Base-by-base conservation (phyloP, 352 stramenopile species). In the Blastocystis sp. region DNA sequence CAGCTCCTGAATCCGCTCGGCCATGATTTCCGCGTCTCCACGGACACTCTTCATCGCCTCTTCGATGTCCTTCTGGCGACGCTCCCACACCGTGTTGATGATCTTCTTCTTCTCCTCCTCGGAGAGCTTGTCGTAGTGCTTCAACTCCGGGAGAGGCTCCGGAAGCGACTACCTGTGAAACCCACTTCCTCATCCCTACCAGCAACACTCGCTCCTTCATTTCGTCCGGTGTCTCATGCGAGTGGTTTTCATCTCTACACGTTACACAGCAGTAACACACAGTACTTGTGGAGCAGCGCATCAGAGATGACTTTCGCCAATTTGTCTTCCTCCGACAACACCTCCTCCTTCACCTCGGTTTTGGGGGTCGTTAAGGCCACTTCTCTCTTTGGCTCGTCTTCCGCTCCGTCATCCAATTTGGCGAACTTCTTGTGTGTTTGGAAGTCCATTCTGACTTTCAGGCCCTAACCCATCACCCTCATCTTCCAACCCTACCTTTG, bases 381-480 rank as follows among this genome's bases (percentile, higher is more conserved):
- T 2, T 43, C 69, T 14, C 21, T 62, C 19, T 79, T 79, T 62
- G 69, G 19, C 11, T 40, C 43, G 28, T 62, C 48, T 5, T 79
- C 45, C 2, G 62, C 45, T 64, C 69, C 69, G 14, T 79, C 69
- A 62, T 79, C 69, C 23, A 79, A 43, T 34, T 79, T 79, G 2
- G 69, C 69, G 56, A 62, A 79, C 41, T 61, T 60, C n/a, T 79
- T 79, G 69, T 79, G 69, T 5, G 69, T 79, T 21, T 79, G 62
- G 48, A 79, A 79, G 69, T 79, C 69, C 69, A 79, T 79, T 65
- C 69, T 41, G 2, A 79, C n/a, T 34, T 79, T 79, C 56, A 79
- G 56, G 1, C 69, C 69, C 69, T 79, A 62, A 41, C 52, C 1
- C 52, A 2, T 38, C 40, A 19, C 48, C 3, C 11, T 9, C 48